Conservation (phyloP, 495 filamentous ascomycete species). For the Xylaria cubensis region DNA sequence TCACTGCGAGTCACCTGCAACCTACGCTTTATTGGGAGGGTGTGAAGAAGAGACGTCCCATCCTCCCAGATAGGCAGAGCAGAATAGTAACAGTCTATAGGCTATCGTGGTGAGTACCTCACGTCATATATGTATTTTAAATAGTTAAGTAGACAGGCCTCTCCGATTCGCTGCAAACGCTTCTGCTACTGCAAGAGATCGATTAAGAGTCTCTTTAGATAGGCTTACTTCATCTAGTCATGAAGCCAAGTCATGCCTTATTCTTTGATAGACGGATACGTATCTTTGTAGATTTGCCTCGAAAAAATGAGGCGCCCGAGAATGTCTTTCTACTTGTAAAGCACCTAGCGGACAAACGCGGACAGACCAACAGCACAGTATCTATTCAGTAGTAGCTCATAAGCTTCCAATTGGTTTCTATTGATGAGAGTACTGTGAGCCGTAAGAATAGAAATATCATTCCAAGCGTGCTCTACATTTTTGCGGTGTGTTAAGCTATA, state of each 20-base stretch:
- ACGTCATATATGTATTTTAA: not conserved
- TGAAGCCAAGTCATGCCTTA: not conserved
- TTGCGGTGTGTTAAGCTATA: conserved; percentile 17
- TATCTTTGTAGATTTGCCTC: not conserved
- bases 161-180: not conserved
- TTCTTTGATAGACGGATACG: not conserved
- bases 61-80: not conserved
- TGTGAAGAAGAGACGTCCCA: not conserved
- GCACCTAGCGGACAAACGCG: not conserved
- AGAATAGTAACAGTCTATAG: not conserved
- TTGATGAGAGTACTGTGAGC: not conserved
- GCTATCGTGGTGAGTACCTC: not conserved
- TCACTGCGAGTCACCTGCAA: not conserved
- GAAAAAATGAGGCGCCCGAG: not conserved
- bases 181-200: not conserved
- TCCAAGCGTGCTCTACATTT: not conserved
- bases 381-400: not conserved
- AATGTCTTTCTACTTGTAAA: not conserved
- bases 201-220: not conserved
- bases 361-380: not conserved
- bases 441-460: not conserved
- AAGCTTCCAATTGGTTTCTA: not conserved
- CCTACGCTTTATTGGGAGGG: not conserved
- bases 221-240: not conserved
- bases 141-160: not conserved